Conservation (phyloP, 495 filamentous ascomycete genomes). For the Mytilinidion resinicola region DNA sequence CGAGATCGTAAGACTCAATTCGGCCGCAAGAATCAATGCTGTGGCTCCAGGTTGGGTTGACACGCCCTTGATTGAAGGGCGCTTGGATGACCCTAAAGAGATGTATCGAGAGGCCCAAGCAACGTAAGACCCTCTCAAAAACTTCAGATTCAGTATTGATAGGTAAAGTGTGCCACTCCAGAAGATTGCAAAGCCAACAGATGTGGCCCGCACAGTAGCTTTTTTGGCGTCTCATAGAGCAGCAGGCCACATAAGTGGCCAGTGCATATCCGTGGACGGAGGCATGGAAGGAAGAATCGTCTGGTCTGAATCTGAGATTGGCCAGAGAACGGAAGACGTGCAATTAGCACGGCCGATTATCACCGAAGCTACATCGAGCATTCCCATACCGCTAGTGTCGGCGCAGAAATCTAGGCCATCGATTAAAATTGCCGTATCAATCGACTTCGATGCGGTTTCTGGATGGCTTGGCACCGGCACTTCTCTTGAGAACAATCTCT, state of each 20-base stretch:
- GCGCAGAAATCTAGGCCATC: conserved; percentile 34
- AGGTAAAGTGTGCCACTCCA: conserved; percentile 35
- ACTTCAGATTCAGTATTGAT: not conserved
- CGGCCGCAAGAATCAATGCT: conserved; percentile 49
- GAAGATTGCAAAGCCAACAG: conserved; percentile 44
- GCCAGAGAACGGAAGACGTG: not conserved
- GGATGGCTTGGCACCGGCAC: conserved; percentile 54
- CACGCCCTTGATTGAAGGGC: conserved; percentile 42
- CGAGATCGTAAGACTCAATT: conserved; percentile 49
- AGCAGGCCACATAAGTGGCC: conserved; percentile 50
- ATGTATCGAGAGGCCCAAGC: conserved; percentile 44
- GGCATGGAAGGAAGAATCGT: conserved; percentile 48
- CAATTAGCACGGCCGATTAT: not conserved
- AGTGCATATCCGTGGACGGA: conserved; percentile 47
- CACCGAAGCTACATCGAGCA: not conserved
- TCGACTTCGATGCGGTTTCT: conserved; percentile 57
- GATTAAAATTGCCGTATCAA: conserved; percentile 48
- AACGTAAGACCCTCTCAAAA: conserved; percentile 25
- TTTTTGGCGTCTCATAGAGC: conserved; percentile 50
- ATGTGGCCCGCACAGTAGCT: conserved; percentile 47
- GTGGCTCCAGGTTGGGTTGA: conserved; percentile 49
- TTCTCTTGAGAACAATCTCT: conserved; percentile 45
- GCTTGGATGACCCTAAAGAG: conserved; percentile 44
- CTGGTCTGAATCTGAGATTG: conserved; percentile 42
- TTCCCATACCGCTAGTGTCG: conserved; percentile 26